A percentile compares a stretch with the other conserved stretches of the same genome.
These are phyloP conservation scores for Juglanconis oblonga DNA, from an alignment of 2,329 filamentous ascomycete genomes.

Conservation along the genomic window DNA sequence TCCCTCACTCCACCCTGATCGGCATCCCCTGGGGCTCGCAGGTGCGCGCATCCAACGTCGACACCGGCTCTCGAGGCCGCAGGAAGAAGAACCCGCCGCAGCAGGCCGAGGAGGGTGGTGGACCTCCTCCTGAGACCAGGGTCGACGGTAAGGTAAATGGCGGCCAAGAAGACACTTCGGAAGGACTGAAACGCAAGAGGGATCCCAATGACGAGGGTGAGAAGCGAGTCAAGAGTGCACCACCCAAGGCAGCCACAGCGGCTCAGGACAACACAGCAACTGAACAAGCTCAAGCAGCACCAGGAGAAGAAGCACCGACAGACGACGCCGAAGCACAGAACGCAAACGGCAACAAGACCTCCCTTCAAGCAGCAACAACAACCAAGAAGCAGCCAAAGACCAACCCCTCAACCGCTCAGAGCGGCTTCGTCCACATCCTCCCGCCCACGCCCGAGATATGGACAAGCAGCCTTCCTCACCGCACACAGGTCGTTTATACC, in stretches of 20 bases:
- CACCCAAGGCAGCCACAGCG: slow-evolving; percentile 17
- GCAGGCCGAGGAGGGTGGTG: slow-evolving; percentile 41
- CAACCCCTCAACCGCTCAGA: slow-evolving; percentile 47
- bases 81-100: slow-evolving; percentile 49
- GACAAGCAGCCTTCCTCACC: slow-evolving; percentile 76
- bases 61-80: slow-evolving; percentile 84
- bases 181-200: slow-evolving; percentile 24
- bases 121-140: neutral
- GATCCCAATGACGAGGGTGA: slow-evolving; percentile 31
- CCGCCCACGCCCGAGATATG: slow-evolving; percentile 79
- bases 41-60: slow-evolving; percentile 82
- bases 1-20: slow-evolving; percentile 75
- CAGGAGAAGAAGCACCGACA: neutral
- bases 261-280: slow-evolving; percentile 13
- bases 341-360: neutral
- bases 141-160: neutral
- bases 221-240: slow-evolving; percentile 16
- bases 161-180: slow-evolving; percentile 29
- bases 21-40: slow-evolving; percentile 87
- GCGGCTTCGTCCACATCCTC: slow-evolving; percentile 76
- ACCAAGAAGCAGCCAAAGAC: slow-evolving; percentile 10
- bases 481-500: slow-evolving; percentile 84
- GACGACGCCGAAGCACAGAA: slow-evolving; percentile 9
- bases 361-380: neutral
- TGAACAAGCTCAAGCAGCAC: slow-evolving; percentile 20